Evolutionary conservation across 441 rosid genomes (phyloP).

Genomic region (Eutrema salsugineum): DNA sequence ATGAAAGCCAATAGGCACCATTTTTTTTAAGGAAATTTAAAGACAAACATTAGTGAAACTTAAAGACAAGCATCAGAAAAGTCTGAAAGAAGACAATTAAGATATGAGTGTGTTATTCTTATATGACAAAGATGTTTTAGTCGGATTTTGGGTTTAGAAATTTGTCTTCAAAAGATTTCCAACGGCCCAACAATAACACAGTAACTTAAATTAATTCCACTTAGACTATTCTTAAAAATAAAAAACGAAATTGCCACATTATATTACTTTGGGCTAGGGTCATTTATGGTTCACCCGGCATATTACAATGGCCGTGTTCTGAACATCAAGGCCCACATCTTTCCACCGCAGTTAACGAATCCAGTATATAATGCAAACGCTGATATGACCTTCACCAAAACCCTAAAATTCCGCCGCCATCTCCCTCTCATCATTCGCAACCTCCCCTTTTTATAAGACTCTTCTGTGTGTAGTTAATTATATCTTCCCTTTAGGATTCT

Average conservation of each 20-base stretch:
- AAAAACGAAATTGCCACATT: too few species aligned
- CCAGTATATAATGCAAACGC: not conserved
- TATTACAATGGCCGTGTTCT: not conserved
- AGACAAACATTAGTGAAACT: too few species aligned
- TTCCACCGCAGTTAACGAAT: not conserved
- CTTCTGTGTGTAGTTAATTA: fast-evolving
- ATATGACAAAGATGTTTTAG: too few species aligned
- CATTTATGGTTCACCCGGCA: not conserved
- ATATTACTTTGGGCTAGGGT: not conserved
- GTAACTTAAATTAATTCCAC: not conserved
- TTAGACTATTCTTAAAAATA: too few species aligned
- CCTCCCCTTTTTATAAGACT: slow-evolving; percentile 18
- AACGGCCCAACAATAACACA: too few species aligned
- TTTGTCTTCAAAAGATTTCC: too few species aligned
- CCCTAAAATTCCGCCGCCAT: slow-evolving; percentile 22
- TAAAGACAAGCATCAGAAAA: too few species aligned
- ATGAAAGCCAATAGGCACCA: not conserved
- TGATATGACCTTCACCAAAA: not conserved
- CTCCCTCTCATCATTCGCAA: not conserved
- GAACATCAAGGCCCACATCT: not conserved
- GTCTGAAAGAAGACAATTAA: too few species aligned
- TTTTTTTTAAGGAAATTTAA: too few species aligned
- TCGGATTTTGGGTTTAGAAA: too few species aligned
- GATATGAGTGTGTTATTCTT: too few species aligned
- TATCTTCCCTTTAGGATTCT: not conserved